Conservation (phyloP, 192 early-diverging fungal genomes). For the Umbelopsis sp. region DNA sequence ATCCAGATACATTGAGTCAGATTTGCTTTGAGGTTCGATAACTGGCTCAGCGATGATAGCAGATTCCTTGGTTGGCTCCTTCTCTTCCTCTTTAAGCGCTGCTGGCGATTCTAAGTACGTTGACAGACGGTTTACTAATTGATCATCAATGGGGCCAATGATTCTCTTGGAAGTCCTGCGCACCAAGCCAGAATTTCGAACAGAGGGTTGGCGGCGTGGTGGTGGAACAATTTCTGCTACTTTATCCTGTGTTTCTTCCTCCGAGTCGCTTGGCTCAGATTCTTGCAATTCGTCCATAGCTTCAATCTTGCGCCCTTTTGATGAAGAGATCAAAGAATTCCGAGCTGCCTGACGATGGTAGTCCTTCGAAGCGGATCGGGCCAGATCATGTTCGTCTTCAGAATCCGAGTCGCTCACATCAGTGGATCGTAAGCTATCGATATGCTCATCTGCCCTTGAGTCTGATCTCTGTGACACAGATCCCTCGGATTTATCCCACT, state of each 20-base stretch:
- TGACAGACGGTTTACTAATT: neutral
- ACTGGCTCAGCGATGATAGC: too few species aligned
- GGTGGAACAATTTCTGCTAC: neutral
- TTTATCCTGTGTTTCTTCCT: neutral
- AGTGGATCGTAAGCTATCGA: neutral
- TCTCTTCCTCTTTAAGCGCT: too few species aligned
- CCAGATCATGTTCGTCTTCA: neutral
- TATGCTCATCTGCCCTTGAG: neutral
- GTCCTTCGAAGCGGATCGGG: too few species aligned
- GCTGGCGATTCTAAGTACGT: neutral
- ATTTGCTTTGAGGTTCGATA: too few species aligned
- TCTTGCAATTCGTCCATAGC: too few species aligned
- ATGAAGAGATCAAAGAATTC: too few species aligned
- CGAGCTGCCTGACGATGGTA: too few species aligned
- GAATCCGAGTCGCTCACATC: neutral
- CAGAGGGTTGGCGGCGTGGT: neutral
- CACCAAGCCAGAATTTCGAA: neutral
- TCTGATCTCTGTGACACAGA: neutral
- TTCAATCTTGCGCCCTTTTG: too few species aligned
- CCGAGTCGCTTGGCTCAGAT: too few species aligned
- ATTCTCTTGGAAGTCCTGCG: conserved; percentile 6
- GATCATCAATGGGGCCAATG: conserved; percentile 2
- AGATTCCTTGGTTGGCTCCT: too few species aligned
- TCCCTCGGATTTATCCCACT: neutral
- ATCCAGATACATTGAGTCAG: too few species aligned